These are phyloP conservation scores for Monosporozyma aquatica DNA, from an alignment of 805 yeast genomes.

Conservation along the genomic window DNA sequence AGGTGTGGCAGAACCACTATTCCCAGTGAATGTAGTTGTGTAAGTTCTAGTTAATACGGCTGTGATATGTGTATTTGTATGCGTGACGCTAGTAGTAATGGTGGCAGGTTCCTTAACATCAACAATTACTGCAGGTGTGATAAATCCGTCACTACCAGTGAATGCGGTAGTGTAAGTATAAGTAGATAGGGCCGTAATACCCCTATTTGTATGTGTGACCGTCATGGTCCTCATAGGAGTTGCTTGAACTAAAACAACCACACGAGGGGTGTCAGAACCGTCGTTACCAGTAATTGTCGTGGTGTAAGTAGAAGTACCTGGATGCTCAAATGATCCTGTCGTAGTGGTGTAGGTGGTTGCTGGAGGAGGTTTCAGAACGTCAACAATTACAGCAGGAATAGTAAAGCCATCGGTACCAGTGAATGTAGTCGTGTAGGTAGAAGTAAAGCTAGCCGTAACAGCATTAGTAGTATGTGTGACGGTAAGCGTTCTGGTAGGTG, in stretches of 20 bases:
- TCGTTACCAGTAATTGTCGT: conserved; percentile 1
- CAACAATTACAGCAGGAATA: background rate
- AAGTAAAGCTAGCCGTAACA: background rate
- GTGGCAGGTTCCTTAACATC: background rate
- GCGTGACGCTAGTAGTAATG: background rate
- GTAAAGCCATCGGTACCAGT: background rate
- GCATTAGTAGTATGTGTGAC: background rate
- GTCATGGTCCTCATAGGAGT: background rate
- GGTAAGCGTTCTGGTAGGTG: background rate
- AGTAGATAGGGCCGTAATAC: no score
- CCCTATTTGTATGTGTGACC: no score
- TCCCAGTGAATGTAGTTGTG: background rate
- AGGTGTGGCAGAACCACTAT: background rate
- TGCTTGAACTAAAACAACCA: background rate
- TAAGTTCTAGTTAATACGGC: background rate
- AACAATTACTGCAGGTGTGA: no score
- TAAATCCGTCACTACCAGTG: no score
- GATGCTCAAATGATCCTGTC: background rate
- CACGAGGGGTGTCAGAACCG: background rate
- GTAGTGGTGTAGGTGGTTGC: background rate
- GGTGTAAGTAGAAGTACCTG: background rate
- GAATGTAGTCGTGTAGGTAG: background rate
- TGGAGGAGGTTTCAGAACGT: background rate
- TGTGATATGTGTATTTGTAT: background rate
- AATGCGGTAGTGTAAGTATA: no score